Conservation (phyloP, 768 basidiomycete genomes). For the Suillus americanus region DNA sequence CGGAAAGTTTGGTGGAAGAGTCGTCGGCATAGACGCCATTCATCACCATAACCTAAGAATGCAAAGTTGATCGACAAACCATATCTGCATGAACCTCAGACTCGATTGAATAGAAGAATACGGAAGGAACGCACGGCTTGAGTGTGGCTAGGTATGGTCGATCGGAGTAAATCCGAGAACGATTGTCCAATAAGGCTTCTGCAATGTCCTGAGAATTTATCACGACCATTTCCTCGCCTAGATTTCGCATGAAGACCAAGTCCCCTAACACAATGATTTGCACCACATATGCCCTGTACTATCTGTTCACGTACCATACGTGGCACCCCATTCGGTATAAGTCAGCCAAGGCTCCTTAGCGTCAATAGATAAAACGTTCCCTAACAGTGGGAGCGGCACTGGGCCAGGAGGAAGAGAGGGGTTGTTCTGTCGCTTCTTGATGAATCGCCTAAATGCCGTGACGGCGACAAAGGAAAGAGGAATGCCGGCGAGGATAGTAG, state of each 20-base stretch:
- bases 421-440: too few relatives aligned
- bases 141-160: slow-evolving; percentile 4
- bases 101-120: background rate
- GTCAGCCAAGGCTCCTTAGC: too few relatives aligned
- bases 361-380: too few relatives aligned
- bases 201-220: slow-evolving; percentile 5
- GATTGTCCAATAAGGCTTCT: slow-evolving; percentile 8
- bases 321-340: too few relatives aligned
- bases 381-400: too few relatives aligned
- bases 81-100: background rate
- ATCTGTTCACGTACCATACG: slow-evolving; percentile 15
- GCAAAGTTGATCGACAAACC: slow-evolving; percentile 1
- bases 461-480: too few relatives aligned
- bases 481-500: too few relatives aligned
- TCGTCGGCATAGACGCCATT: slow-evolving; percentile 31
- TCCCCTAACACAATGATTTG: background rate
- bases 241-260: background rate
- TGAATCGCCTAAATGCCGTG: too few relatives aligned
- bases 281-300: background rate
- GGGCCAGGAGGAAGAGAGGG: too few relatives aligned
- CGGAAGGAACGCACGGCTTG: background rate
- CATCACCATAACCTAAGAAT: slow-evolving; percentile 1
- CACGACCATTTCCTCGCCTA: slow-evolving; percentile 2
- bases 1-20: slow-evolving; percentile 40
- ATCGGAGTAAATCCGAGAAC: slow-evolving; percentile 11